Evolutionary conservation across 1,139 yeast genomes (phyloP), one percentile per base, ranked within the genome.

Genomic region (Hanseniaspora uvarum): DNA sequence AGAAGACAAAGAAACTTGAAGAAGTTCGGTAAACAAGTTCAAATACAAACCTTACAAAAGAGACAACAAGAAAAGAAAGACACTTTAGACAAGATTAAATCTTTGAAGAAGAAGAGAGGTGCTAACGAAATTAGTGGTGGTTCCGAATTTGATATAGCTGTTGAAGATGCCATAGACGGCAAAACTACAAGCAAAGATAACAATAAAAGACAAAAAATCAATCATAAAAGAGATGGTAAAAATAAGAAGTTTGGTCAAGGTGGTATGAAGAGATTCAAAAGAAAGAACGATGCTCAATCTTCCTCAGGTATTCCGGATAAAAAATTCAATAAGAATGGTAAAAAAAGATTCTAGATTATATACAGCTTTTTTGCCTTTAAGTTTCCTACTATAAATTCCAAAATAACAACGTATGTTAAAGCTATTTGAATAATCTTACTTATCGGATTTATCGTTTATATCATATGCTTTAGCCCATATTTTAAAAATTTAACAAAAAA

Each of bases 21-120:
- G 82, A 92, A 92, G 74, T 89, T 87, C 62, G 98, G 98, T 71
- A 92, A 92, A 73, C 95, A 89, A 73, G 97, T 89, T 41, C 97
- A 89, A 73, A 79, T 86, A 63, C 95, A 87, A 61, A 88, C 95
- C 53, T 77, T 89, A 65, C 96, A 88, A 72, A 88, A 86, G 63
- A 85, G 97, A 72, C 95, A 89, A 66, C 84, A 86, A 74, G 94
- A 88, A 64, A 92, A 89, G 83, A 81, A 80, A 66, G 96, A 87
- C 46, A 82, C 96, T 21, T 73, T 92, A 62, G 96, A 89, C 33
- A 86, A 85, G 73, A 87, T 92, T 69, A 88, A 88, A 70, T 77
- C 86, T 30, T 77, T 92, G 65, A 88, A 86, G 77, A 82, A 85
- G 67, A 87, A 86, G 79, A 81, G 95, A 71, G 81, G 83, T 61